Percentiles rank a stretch among this genome's conserved stretches.
phyloP scores from a whole-genome alignment of 2,329 filamentous ascomycete species.

The Ceratocystis huliohia region DNA sequence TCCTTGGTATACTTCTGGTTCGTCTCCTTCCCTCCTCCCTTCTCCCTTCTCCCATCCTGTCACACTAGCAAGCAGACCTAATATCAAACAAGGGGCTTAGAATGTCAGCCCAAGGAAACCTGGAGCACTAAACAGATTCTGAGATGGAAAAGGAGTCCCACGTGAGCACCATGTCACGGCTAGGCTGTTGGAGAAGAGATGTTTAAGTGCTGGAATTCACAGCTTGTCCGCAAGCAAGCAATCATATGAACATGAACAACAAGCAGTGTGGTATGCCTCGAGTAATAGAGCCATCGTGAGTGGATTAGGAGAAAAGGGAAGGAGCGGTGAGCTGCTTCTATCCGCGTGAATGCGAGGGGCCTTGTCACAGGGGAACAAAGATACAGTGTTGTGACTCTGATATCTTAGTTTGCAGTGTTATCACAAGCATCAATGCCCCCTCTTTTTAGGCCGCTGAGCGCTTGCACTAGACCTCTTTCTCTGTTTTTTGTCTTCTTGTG shows the following conservation, averaged over 20 bases:
- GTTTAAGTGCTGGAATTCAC: background rate
- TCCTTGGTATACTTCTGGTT: background rate
- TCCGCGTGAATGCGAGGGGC: background rate
- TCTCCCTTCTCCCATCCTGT: background rate
- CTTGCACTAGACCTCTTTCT: too few relatives aligned
- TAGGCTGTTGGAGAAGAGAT: background rate
- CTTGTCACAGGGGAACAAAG: background rate
- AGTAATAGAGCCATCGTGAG: background rate
- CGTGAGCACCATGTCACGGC: background rate
- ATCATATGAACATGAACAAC: background rate
- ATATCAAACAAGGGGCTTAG: background rate
- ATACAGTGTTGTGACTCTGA: background rate
- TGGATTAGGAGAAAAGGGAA: background rate
- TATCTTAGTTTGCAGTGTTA: too few relatives aligned
- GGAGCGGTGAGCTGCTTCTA: background rate
- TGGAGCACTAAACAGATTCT: background rate
- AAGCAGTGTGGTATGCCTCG: background rate
- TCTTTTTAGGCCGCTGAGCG: too few relatives aligned
- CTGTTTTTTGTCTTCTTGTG: too few relatives aligned
- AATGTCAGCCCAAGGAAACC: background rate
- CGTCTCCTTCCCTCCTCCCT: background rate
- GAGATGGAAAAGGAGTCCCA: background rate
- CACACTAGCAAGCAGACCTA: background rate
- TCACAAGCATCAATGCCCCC: too few relatives aligned
- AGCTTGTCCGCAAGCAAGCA: background rate